Conservation (phyloP, 169 alveolate species). For the Plasmodium gallinaceum region DNA sequence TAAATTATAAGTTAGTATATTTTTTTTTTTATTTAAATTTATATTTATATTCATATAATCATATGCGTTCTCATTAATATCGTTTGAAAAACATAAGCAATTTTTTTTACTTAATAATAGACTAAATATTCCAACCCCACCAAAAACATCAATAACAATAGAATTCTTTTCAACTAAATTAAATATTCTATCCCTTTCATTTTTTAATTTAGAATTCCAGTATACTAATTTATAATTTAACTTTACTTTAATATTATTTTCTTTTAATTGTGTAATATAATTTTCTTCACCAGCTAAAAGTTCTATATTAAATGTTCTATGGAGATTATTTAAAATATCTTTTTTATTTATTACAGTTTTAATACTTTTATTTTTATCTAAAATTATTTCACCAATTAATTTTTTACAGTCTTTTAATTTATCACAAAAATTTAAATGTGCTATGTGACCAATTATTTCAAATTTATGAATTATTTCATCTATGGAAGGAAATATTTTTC, state of each 20-base stretch:
- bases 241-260: conserved; percentile 82
- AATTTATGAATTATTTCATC: conserved; percentile 88
- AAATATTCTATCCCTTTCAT: conserved; percentile 78
- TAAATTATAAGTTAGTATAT: conserved; percentile 82
- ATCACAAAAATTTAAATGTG: conserved; percentile 91
- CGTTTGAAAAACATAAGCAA: conserved; percentile 91
- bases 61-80: conserved; percentile 88
- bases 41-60: conserved; percentile 87
- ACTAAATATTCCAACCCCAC: conserved; percentile 93
- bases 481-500: conserved; percentile 80
- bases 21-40: conserved; percentile 84
- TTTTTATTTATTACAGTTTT: conserved; percentile 90
- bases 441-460: conserved; percentile 93
- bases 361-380: conserved; percentile 91
- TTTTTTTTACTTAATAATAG: conserved; percentile 90
- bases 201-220: conserved; percentile 90
- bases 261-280: conserved; percentile 86
- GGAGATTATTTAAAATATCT: conserved; percentile 86
- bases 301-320: conserved; percentile 91
- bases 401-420: conserved; percentile 86
- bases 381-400: conserved; percentile 88
- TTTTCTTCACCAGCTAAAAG: conserved; percentile 91
- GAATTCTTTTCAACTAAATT: conserved; percentile 27
- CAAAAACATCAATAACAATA: conserved; percentile 89
- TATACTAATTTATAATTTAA: conserved; percentile 85